Evolutionary conservation across 805 yeast species (phyloP).

Genomic region (Wickerhamiella galacta): DNA sequence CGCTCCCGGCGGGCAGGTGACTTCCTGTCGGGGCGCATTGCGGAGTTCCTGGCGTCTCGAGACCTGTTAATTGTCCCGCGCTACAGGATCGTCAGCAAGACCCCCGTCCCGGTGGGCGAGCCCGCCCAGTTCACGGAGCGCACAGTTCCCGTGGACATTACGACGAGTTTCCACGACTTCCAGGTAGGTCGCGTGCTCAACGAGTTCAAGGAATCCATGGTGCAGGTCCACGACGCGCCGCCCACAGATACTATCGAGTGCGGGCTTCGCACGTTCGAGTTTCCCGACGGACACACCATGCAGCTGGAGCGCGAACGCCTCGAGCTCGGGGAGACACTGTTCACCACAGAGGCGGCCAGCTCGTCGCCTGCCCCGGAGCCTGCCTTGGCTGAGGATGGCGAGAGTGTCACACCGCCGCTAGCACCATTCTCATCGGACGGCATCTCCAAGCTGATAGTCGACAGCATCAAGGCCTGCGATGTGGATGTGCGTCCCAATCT

Average conservation of each 20-base stretch:
- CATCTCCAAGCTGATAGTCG: slow-evolving; percentile 42
- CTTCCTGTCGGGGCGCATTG: slow-evolving; percentile 36
- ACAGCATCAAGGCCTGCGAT: slow-evolving; percentile 35
- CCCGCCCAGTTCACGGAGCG: slow-evolving; percentile 21
- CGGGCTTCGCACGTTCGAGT: slow-evolving; percentile 33
- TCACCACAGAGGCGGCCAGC: slow-evolving; percentile 19
- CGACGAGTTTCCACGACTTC: slow-evolving; percentile 37
- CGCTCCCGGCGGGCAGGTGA: slow-evolving; percentile 56
- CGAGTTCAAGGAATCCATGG: slow-evolving; percentile 50
- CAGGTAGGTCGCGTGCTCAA: slow-evolving; percentile 40
- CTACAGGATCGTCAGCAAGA: slow-evolving; percentile 36
- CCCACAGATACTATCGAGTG: slow-evolving; percentile 21
- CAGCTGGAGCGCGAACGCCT: slow-evolving; percentile 45
- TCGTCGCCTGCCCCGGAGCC: slow-evolving; percentile 1
- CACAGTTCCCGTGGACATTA: slow-evolving; percentile 19
- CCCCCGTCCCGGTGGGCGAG: slow-evolving; percentile 18
- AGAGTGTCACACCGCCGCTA: slow-evolving; percentile 4
- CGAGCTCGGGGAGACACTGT: slow-evolving; percentile 54
- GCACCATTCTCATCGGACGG: slow-evolving; percentile 20
- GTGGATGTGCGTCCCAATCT: slow-evolving; percentile 80
- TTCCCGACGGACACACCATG: slow-evolving; percentile 47
- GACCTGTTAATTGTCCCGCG: slow-evolving; percentile 27
- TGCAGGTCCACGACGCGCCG: slow-evolving; percentile 20
- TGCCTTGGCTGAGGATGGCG: slow-evolving; percentile 6
- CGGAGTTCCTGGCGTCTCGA: slow-evolving; percentile 25